A percentile compares a stretch with the other conserved stretches of the same genome.
Evolutionary conservation across 2,329 filamentous ascomycete genomes (phyloP).

Genomic region (Fusarium hostae): DNA sequence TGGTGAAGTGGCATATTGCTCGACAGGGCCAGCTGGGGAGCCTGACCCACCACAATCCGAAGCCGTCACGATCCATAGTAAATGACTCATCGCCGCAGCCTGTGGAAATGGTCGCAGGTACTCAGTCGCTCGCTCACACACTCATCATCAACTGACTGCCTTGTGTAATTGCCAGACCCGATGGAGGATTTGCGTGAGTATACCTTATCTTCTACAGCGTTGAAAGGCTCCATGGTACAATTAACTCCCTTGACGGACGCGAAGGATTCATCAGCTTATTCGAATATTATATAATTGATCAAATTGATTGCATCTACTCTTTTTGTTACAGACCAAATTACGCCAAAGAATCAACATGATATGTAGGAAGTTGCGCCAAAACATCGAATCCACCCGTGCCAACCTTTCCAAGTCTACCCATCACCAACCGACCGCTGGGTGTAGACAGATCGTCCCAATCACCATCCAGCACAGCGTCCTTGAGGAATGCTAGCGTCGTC

Average conservation of each 20-base stretch:
- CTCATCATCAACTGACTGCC: not conserved
- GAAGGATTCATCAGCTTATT: not conserved
- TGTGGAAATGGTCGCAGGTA: not conserved
- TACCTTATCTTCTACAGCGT: not conserved
- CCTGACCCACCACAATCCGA: not conserved
- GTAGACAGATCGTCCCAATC: conserved; percentile 90
- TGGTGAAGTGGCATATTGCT: not conserved
- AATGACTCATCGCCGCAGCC: not conserved
- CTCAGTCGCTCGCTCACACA: not conserved
- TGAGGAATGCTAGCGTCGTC: conserved; percentile 93
- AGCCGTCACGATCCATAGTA: not conserved
- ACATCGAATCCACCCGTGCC: conserved; percentile 96
- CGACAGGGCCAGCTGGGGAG: not conserved
- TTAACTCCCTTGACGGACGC: not conserved
- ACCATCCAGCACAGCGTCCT: conserved; percentile 88
- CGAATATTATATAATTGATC: conserved; percentile 17
- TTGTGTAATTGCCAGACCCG: not conserved
- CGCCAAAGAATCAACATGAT: conserved; percentile 53
- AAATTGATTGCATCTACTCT: conserved; percentile 34
- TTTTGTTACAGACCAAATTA: conserved; percentile 40
- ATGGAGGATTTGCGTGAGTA: not conserved
- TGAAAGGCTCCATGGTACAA: not conserved
- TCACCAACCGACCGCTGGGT: conserved; percentile 88
- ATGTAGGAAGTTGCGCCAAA: conserved; percentile 69
- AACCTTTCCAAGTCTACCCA: conserved; percentile 82